Percentiles rank a stretch among this genome's conserved stretches.
Conservation (phyloP, 2,329 filamentous ascomycete species). For the Aureobasidium musti region DNA sequence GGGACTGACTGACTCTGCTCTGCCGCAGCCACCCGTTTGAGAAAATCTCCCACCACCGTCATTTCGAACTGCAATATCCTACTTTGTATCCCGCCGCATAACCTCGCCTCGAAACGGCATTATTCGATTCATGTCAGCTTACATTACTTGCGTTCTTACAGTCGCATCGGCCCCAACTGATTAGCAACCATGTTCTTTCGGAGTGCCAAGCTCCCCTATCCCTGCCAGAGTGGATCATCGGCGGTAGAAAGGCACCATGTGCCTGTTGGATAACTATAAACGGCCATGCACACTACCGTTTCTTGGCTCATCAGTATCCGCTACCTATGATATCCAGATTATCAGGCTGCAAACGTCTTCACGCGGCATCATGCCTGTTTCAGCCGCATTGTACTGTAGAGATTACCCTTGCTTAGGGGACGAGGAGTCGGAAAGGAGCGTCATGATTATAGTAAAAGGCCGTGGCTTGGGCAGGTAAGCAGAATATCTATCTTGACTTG, state of each 20-base stretch:
- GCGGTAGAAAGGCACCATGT: constrained; percentile 17
- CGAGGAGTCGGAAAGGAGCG: constrained; percentile 15
- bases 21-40: constrained; percentile 9
- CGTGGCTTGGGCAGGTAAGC: not conserved
- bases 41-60: constrained; percentile 16
- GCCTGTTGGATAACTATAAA: not conserved
- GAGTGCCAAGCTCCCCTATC: not conserved
- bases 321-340: constrained; percentile 6
- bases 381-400: constrained; percentile 4
- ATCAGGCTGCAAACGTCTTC: constrained; percentile 1
- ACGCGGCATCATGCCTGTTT: constrained; percentile 17
- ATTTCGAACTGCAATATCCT: not conserved
- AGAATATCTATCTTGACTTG: constrained; percentile 1
- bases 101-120: not conserved
- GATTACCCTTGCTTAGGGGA: not conserved
- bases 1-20: not conserved
- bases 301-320: constrained; percentile 23
- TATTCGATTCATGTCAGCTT: not conserved
- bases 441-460: constrained; percentile 17
- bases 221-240: constrained; percentile 5
- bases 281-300: constrained; percentile 16
- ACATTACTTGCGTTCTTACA: not conserved
- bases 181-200: not conserved
- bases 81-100: not conserved
- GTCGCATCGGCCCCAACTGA: not conserved